phyloP scores from a whole-genome alignment of 805 yeast species.

The Saccharomycopsis oosterbeekiorum region DNA sequence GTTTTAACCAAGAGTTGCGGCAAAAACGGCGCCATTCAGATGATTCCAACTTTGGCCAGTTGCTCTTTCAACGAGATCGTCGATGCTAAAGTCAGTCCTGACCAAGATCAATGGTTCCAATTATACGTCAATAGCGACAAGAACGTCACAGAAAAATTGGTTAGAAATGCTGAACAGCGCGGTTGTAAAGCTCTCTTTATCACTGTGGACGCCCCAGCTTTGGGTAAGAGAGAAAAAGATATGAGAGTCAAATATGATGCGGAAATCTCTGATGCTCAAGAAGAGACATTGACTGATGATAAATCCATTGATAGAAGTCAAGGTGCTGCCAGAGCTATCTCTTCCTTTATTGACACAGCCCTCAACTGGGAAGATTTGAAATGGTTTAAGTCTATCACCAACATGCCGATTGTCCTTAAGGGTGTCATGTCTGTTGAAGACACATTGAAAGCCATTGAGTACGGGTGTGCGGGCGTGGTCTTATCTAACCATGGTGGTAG shows the following conservation, averaged over 20 bases:
- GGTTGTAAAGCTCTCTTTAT: conserved; percentile 78
- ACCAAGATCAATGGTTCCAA: conserved; percentile 79
- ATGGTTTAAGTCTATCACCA: conserved; percentile 45
- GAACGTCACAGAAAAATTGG: conserved; percentile 45
- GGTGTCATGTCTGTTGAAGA: conserved; percentile 84
- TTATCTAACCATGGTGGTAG: conserved; percentile 87
- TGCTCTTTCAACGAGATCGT: conserved; percentile 81
- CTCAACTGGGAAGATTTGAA: conserved; percentile 57
- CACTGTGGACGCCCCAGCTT: conserved; percentile 88
- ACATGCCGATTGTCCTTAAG: conserved; percentile 61
- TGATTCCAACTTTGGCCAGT: conserved; percentile 89
- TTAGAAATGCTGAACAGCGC: conserved; percentile 60
- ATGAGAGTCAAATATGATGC: conserved; percentile 51
- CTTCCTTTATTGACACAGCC: conserved; percentile 72
- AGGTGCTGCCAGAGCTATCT: conserved; percentile 82
- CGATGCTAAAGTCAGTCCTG: conserved; percentile 56
- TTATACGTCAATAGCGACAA: conserved; percentile 75
- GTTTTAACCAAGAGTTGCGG: conserved; percentile 80
- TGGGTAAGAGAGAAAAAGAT: conserved; percentile 88
- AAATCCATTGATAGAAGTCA: conserved; percentile 50
- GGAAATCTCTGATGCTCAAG: conserved; percentile 37
- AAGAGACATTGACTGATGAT: conserved; percentile 39
- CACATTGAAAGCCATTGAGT: conserved; percentile 59
- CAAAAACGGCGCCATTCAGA: conserved; percentile 61
- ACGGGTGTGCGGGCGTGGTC: conserved; percentile 71